Conservation (phyloP, 148 eudicot genomes). For the Chenopodium album region DNA sequence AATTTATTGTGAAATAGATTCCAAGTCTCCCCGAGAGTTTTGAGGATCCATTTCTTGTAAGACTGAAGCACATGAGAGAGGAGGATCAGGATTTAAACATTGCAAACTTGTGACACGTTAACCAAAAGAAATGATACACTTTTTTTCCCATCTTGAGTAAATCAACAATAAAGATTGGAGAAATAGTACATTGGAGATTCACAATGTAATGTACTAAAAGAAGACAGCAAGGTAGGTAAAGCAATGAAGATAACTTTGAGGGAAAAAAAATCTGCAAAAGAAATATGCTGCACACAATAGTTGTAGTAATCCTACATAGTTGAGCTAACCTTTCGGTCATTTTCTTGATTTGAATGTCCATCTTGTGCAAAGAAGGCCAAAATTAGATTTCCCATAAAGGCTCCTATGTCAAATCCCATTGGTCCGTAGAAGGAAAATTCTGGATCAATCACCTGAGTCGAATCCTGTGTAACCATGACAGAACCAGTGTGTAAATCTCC, state of each 20-base stretch:
- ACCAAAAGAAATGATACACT: too few relatives aligned
- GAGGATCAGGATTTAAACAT: too few relatives aligned
- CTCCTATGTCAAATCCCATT: constrained; percentile 95
- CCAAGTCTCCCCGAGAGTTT: constrained; percentile 72
- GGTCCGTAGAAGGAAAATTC: constrained; percentile 95
- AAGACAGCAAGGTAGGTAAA: background rate
- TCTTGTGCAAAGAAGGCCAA: constrained; percentile 89
- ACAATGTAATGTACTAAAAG: background rate
- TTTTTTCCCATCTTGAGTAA: too few relatives aligned
- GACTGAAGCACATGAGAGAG: constrained; percentile 36
- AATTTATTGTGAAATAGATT: constrained; percentile 68
- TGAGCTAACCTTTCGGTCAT: constrained; percentile 59
- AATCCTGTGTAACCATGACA: constrained; percentile 78
- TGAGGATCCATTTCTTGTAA: constrained; percentile 77
- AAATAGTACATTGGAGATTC: too few relatives aligned
- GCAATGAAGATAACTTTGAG: background rate
- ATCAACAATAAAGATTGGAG: too few relatives aligned
- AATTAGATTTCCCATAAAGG: constrained; percentile 77
- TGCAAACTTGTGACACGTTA: background rate
- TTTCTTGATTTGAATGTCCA: constrained; percentile 64
- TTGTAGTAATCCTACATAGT: background rate
- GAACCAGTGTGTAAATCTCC: constrained; percentile 98
- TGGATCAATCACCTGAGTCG: constrained; percentile 96
- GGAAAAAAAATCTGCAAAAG: background rate
- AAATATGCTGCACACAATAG: background rate